Evolutionary conservation across 176 grass and related monocot genomes (phyloP).

Genomic region (Oryza officinalis): DNA sequence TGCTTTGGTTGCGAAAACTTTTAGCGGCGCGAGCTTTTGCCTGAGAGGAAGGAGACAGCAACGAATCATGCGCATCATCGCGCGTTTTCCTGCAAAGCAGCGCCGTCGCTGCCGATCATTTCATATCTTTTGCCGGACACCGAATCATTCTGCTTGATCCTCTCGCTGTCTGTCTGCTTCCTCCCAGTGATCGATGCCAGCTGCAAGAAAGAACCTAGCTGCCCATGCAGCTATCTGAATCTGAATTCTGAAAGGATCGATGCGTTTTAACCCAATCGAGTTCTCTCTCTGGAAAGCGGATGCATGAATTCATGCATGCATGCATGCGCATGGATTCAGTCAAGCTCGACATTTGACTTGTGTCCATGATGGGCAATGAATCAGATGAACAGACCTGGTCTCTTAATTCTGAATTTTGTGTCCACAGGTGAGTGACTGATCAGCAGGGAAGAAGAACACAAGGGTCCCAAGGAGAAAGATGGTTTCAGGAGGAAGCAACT

Average conservation of each 20-base stretch:
- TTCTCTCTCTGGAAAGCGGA: slow-evolving; percentile 20
- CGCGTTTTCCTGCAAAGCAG: slow-evolving; percentile 25
- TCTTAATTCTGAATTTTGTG: background rate
- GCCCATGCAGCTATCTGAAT: slow-evolving; percentile 16
- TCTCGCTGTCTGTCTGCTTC: slow-evolving; percentile 18
- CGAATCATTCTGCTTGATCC: slow-evolving; percentile 35
- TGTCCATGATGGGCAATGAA: slow-evolving; percentile 39
- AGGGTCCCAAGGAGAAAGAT: background rate
- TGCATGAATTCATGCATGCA: background rate
- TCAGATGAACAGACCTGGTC: slow-evolving; percentile 20
- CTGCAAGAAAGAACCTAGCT: background rate
- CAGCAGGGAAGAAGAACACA: slow-evolving; percentile 20
- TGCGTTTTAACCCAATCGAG: background rate
- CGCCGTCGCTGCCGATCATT: slow-evolving; percentile 20
- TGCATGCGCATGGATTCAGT: slow-evolving; percentile 39
- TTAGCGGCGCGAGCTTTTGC: slow-evolving; percentile 40
- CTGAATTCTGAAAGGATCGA: slow-evolving; percentile 28
- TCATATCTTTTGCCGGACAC: slow-evolving; percentile 45
- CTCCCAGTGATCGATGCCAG: background rate
- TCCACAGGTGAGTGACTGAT: slow-evolving; percentile 13
- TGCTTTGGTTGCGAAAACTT: slow-evolving; percentile 32
- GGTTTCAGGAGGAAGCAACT: slow-evolving; percentile 5
- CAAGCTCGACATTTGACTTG: slow-evolving; percentile 54
- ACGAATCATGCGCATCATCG: slow-evolving; percentile 38
- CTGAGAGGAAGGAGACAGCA: slow-evolving; percentile 30